phyloP scores from a whole-genome alignment of 345 rosid species.

The Eucalyptus erythrocorys region DNA sequence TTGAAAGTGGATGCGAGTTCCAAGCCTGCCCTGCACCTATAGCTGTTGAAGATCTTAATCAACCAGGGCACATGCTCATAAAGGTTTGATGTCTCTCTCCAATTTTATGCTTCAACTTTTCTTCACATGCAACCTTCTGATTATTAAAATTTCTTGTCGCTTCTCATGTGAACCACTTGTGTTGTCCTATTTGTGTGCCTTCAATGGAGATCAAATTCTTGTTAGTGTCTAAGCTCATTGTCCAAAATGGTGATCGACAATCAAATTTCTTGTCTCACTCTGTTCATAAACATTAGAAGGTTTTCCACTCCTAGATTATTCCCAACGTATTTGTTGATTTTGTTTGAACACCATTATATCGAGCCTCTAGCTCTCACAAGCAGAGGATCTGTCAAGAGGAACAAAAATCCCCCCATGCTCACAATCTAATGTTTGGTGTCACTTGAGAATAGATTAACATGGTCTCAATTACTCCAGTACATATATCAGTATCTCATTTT shows the following conservation, averaged over 20 bases:
- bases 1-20: conserved; percentile 24
- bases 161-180: not conserved
- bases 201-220: not conserved
- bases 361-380: not conserved
- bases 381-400: not conserved
- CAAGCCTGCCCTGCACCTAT: conserved; percentile 29
- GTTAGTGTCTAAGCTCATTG: not conserved
- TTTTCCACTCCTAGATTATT: not conserved
- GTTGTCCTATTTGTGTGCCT: not conserved
- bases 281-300: not conserved
- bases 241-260: not conserved
- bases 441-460: not conserved
- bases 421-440: not conserved
- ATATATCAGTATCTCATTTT: not conserved
- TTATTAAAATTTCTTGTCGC: not conserved
- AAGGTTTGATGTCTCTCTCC: conserved; percentile 17
- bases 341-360: not conserved
- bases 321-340: not conserved
- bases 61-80: conserved; percentile 49
- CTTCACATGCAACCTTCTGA: not conserved
- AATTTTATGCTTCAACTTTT: not conserved
- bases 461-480: not conserved
- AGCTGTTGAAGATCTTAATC: conserved; percentile 43
- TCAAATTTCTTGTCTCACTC: not conserved
- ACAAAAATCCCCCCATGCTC: not conserved